phyloP scores from a whole-genome alignment of 176 grass and related monocot genomes.

The Aegilops sharonensis region DNA sequence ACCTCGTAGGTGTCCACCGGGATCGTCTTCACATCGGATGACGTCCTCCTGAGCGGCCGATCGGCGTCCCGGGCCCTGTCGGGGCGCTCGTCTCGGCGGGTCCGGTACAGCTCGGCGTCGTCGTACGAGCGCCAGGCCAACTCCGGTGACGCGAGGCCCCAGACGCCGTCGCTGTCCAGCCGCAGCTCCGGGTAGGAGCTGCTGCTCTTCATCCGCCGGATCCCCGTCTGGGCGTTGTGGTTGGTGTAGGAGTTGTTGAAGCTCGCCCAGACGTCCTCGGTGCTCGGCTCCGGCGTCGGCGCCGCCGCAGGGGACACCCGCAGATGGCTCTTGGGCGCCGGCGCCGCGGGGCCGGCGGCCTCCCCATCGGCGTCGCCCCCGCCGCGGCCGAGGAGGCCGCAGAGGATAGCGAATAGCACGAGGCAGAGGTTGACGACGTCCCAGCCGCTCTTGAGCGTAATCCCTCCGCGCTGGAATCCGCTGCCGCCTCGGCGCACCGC shows the following conservation, averaged over 20 bases:
- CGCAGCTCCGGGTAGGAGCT: slow-evolving; percentile 87
- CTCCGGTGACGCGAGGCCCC: slow-evolving; percentile 37
- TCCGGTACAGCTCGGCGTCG: slow-evolving; percentile 61
- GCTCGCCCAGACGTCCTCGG: slow-evolving; percentile 1
- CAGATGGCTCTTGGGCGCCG: not conserved
- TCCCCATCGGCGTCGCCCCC: slow-evolving; percentile 40
- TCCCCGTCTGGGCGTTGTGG: not conserved
- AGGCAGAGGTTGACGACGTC: slow-evolving; percentile 80
- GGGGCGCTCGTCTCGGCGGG: slow-evolving; percentile 17
- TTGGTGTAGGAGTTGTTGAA: slow-evolving; percentile 21
- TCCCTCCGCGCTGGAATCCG: slow-evolving; percentile 24
- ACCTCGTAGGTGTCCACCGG: slow-evolving; percentile 61
- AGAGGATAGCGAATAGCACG: slow-evolving; percentile 79
- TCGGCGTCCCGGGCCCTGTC: slow-evolving; percentile 36
- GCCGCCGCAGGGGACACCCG: not conserved
- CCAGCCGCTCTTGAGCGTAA: slow-evolving; percentile 72
- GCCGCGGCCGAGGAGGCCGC: slow-evolving; percentile 68
- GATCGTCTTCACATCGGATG: slow-evolving; percentile 52
- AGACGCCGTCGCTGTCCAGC: slow-evolving; percentile 46
- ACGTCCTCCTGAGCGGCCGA: slow-evolving; percentile 13
- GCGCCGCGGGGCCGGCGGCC: not conserved
- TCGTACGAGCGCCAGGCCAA: slow-evolving; percentile 63
- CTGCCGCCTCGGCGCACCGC: slow-evolving; percentile 40
- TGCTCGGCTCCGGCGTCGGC: not conserved
- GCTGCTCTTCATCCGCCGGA: slow-evolving; percentile 81